A percentile compares a stretch with the other conserved stretches of the same genome.
Conservation (phyloP, 78 protist species). For the Planoprotostelium fungivorum region DNA sequence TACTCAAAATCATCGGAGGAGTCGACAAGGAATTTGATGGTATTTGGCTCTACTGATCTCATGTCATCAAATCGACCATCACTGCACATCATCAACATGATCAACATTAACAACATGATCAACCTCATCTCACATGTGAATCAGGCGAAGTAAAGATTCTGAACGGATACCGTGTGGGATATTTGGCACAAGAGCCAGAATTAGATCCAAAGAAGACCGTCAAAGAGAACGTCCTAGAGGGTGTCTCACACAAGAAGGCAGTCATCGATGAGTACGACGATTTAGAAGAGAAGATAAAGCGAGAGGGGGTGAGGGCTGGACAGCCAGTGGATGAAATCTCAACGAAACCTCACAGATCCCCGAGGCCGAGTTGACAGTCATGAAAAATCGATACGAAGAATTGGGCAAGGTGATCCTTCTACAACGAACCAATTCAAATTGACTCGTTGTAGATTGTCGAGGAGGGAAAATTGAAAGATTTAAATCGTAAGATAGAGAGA, state of each 20-base stretch:
- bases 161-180: conserved; percentile 42
- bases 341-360: conserved; percentile 4
- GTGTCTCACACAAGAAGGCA: conserved; percentile 41
- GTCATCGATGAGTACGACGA: conserved; percentile 51
- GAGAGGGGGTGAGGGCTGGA: background rate
- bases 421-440: too few relatives aligned
- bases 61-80: background rate
- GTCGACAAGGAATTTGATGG: conserved; percentile 64
- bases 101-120: too few relatives aligned
- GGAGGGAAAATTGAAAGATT: conserved; percentile 29
- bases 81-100: too few relatives aligned
- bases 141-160: conserved; percentile 17
- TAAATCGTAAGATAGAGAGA: conserved; percentile 46
- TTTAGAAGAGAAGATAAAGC: conserved; percentile 2
- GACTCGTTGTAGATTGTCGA: conserved; percentile 2
- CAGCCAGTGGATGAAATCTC: background rate
- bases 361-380: background rate
- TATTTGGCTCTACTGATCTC: background rate
- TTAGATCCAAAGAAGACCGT: conserved; percentile 42
- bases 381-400: background rate
- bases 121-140: background rate
- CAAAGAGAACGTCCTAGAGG: conserved; percentile 48
- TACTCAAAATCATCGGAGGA: conserved; percentile 47
- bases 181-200: conserved; percentile 60
- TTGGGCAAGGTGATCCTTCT: background rate